These are phyloP conservation scores for Talaromyces rugulosus DNA, from an alignment of 2,329 filamentous ascomycete genomes.

Conservation along the genomic window DNA sequence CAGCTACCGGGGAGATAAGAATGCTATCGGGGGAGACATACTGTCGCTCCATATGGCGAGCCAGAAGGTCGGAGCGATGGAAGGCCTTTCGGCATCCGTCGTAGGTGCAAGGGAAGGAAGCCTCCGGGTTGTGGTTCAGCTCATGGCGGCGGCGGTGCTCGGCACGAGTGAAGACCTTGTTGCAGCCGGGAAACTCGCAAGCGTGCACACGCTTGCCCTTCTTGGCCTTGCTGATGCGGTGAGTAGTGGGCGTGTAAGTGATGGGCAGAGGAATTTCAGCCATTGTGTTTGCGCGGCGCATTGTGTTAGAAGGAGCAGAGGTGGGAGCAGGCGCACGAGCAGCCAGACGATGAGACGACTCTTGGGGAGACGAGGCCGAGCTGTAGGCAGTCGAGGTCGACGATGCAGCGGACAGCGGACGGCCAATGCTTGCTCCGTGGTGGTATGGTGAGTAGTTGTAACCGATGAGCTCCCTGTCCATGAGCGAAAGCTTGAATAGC, in stretches of 20 bases:
- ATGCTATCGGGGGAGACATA: constrained; percentile 24
- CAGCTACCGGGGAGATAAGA: neutral
- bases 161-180: constrained; percentile 49
- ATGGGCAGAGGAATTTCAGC: constrained; percentile 31
- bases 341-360: neutral
- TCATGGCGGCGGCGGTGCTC: constrained; percentile 49
- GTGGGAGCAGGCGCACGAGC: neutral
- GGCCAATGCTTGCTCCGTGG: neutral
- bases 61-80: constrained; percentile 44
- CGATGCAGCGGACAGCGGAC: constrained; percentile 3
- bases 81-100: constrained; percentile 46
- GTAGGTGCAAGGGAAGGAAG: constrained; percentile 40
- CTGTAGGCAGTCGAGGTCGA: constrained; percentile 1
- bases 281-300: constrained; percentile 24
- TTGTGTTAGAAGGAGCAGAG: constrained; percentile 5
- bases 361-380: neutral
- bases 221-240: constrained; percentile 49
- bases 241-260: constrained; percentile 47
- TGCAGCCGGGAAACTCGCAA: constrained; percentile 45
- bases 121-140: constrained; percentile 47
- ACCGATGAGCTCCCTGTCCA: neutral
- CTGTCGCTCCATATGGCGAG: constrained; percentile 49
- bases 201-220: constrained; percentile 50
- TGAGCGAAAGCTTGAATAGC: neutral
- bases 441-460: neutral